Evolutionary conservation across 2,329 filamentous ascomycete species (phyloP).

Genomic region (Pestalotiopsis sp.): DNA sequence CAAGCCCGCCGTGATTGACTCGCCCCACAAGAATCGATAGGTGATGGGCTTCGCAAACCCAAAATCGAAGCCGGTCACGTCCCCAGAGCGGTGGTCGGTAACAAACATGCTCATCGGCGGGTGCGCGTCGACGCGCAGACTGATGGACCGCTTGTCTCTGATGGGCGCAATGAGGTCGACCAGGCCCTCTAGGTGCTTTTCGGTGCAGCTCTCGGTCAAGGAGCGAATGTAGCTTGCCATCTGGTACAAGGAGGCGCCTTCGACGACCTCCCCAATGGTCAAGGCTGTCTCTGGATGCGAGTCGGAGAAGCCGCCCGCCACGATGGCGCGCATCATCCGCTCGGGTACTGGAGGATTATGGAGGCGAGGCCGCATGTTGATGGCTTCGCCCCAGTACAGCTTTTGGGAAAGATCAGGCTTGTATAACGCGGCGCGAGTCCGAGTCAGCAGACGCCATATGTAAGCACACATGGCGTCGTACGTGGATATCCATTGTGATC

Average conservation of each 20-base stretch:
- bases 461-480: slow-evolving; percentile 7
- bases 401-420: not conserved
- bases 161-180: not conserved
- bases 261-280: not conserved
- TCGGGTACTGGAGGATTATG: slow-evolving; percentile 32
- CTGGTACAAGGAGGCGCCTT: slow-evolving; percentile 17
- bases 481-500: not conserved
- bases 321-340: slow-evolving; percentile 38
- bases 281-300: not conserved
- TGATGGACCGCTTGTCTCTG: not conserved
- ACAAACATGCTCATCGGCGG: slow-evolving; percentile 5
- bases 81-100: not conserved
- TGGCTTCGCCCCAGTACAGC: not conserved
- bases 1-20: slow-evolving; percentile 17
- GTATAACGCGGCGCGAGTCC: slow-evolving; percentile 5
- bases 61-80: slow-evolving; percentile 20
- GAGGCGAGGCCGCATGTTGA: slow-evolving; percentile 26
- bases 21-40: slow-evolving; percentile 20
- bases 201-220: slow-evolving; percentile 11
- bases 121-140: slow-evolving; percentile 2
- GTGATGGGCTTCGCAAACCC: slow-evolving; percentile 21
- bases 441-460: slow-evolving; percentile 41
- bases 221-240: not conserved
- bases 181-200: not conserved
- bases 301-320: slow-evolving; percentile 29